phyloP scores from a whole-genome alignment of 2,329 filamentous ascomycete genomes.

The Juglanconis oblonga region DNA sequence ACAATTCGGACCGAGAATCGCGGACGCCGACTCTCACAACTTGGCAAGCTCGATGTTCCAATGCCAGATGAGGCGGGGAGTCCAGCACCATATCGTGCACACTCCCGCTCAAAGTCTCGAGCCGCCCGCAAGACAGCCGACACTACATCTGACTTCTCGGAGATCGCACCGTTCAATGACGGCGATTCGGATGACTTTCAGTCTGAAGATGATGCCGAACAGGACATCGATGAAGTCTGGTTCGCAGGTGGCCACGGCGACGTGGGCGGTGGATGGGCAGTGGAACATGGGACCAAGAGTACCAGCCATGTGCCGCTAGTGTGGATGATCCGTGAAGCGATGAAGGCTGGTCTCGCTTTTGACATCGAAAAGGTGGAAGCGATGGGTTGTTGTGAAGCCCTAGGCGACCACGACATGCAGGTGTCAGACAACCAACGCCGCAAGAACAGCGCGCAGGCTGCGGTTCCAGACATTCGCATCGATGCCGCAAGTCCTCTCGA shows the following conservation, averaged over 20 bases:
- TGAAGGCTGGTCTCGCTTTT: conserved; percentile 65
- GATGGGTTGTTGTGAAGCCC: conserved; percentile 56
- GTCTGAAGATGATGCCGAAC: conserved; percentile 45
- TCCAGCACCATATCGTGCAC: conserved; percentile 40
- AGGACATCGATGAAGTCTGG: conserved; percentile 79
- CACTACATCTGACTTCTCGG: conserved; percentile 31
- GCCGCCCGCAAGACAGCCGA: conserved; percentile 24
- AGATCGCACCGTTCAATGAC: conserved; percentile 24
- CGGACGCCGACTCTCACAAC: conserved; percentile 14
- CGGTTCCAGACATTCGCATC: conserved; percentile 33
- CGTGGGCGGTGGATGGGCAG: conserved; percentile 73
- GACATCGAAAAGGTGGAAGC: conserved; percentile 65
- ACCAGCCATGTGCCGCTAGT: conserved; percentile 63
- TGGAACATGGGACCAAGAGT: conserved; percentile 53
- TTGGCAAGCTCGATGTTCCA: conserved; percentile 5
- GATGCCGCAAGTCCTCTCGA: conserved; percentile 27
- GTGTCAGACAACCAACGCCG: not conserved
- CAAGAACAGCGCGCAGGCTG: not conserved
- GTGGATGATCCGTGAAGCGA: conserved; percentile 63
- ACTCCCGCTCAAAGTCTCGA: conserved; percentile 28
- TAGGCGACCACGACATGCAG: conserved; percentile 29
- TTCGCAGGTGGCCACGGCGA: conserved; percentile 79
- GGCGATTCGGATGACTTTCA: conserved; percentile 34
- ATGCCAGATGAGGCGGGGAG: conserved; percentile 13
- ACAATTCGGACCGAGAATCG: not conserved